Base-by-base conservation (phyloP, 306 rosid genomes). In the Lathyrus sativus region DNA sequence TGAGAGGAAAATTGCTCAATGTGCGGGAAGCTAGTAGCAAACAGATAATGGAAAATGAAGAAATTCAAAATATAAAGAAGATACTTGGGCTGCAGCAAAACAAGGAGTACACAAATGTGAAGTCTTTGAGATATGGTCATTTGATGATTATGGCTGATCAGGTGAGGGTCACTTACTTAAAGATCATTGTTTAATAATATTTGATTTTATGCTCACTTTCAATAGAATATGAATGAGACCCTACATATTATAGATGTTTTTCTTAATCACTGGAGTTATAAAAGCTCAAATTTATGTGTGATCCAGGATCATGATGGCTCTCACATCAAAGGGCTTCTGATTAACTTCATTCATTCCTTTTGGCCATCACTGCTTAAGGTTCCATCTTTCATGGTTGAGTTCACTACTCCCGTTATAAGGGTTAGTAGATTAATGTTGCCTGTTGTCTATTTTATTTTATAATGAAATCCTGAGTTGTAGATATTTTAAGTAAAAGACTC, bases 61-160 rank as follows among this genome's bases (percentile, higher is more conserved):
- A 93, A 78, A 88, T 92, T 72, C 91, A 90, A 62, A 88, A 80
- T 77, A 86, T 92, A 44, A 90, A 90, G 80, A 86, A 89, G 77
- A 88, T 90, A 74, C 96, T 92, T 12, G 98, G 98, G 17, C 83
- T 92, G 75, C 98, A 92, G 74, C 96, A 92, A 79, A 86, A 86
- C 62, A 92, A 92, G 67, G 88, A 90, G 67, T 92, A 92, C 75
- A 58, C 31, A 44, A 86, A 4, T 22, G 80, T 81, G 17, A 88
- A 83, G 76, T 81, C 98, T 48, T 62, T 92, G 73, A 89, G 98
- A 92, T 92, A 92, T 53, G 98, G 98, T 13, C 96, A 90, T 76
- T 74, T 92, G 77, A 92, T 92, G 98, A 92, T 92, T 29, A 92
- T 92, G 98, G 87, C 96, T 19, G 98, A 92, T 88, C 98, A 90